phyloP scores from a whole-genome alignment of 2,329 filamentous ascomycete genomes.

The Sporothrix mexicana region DNA sequence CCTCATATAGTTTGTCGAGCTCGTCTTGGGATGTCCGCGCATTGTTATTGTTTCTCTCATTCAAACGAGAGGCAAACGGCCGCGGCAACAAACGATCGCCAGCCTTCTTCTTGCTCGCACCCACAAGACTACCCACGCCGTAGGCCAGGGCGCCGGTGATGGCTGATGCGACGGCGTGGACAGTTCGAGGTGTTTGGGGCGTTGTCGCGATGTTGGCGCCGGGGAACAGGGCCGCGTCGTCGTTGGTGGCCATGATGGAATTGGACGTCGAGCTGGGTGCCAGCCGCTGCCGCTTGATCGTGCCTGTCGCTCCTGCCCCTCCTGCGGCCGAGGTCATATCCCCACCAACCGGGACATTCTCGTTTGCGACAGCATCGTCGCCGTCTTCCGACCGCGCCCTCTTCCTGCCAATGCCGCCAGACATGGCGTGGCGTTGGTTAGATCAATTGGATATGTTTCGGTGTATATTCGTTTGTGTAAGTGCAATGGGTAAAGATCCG shows the following conservation, averaged over 20 bases:
- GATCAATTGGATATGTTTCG: neutral
- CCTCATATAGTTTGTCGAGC: slow-evolving; percentile 37
- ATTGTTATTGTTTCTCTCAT: neutral
- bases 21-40: slow-evolving; percentile 14
- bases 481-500: too few species aligned
- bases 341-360: neutral
- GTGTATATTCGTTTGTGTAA: neutral
- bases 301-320: neutral
- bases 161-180: slow-evolving; percentile 38
- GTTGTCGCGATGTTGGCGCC: slow-evolving; percentile 29
- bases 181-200: slow-evolving; percentile 38
- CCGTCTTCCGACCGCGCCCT: slow-evolving; percentile 32
- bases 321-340: neutral
- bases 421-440: slow-evolving; percentile 29
- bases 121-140: slow-evolving; percentile 26
- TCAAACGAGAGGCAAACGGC: neutral
- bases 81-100: neutral
- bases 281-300: slow-evolving; percentile 29
- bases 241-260: neutral
- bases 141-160: slow-evolving; percentile 34
- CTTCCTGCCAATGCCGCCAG: slow-evolving; percentile 31
- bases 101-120: neutral
- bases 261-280: neutral
- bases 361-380: slow-evolving; percentile 3
- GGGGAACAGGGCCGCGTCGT: neutral